These are phyloP conservation scores for Colletotrichum navitas DNA, from an alignment of 2,329 filamentous ascomycete genomes.

Conservation along the genomic window DNA sequence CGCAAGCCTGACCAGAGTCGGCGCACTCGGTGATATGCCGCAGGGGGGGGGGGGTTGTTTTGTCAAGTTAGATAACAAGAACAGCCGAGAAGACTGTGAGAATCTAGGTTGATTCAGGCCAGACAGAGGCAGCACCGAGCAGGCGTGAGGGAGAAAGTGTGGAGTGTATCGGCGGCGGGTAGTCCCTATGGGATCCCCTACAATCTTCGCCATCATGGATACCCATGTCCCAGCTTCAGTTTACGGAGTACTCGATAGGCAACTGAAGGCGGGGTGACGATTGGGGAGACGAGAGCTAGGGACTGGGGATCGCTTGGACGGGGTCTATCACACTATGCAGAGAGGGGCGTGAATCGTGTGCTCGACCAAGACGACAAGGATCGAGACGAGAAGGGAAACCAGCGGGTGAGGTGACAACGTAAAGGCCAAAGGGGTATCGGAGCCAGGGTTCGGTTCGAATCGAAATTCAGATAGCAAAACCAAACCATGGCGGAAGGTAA, in stretches of 20 bases:
- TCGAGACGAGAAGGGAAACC: background rate
- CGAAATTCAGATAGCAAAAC: background rate
- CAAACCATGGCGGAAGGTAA: background rate
- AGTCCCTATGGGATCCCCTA: conserved; percentile 20
- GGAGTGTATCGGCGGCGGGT: conserved; percentile 25
- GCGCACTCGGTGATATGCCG: conserved; percentile 17
- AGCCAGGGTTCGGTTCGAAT: conserved; percentile 8
- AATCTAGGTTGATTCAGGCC: conserved; percentile 29
- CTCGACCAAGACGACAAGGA: background rate
- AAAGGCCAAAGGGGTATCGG: background rate
- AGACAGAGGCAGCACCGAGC: conserved; percentile 36
- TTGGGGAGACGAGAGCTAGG: conserved; percentile 15
- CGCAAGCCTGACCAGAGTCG: background rate
- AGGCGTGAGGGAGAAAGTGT: background rate
- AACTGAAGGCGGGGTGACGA: background rate
- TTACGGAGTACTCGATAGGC: too few species aligned
- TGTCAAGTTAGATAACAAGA: conserved; percentile 8
- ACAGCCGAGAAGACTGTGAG: conserved; percentile 26
- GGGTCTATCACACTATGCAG: background rate
- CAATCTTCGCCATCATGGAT: conserved; percentile 24
- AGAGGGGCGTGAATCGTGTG: conserved; percentile 4
- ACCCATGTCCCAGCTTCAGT: conserved; percentile 3
- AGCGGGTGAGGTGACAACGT: background rate
- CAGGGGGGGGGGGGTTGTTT: conserved; percentile 21
- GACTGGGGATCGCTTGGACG: conserved; percentile 7